phyloP scores from a whole-genome alignment of 345 rosid genomes.

The Physaria fendleri region DNA sequence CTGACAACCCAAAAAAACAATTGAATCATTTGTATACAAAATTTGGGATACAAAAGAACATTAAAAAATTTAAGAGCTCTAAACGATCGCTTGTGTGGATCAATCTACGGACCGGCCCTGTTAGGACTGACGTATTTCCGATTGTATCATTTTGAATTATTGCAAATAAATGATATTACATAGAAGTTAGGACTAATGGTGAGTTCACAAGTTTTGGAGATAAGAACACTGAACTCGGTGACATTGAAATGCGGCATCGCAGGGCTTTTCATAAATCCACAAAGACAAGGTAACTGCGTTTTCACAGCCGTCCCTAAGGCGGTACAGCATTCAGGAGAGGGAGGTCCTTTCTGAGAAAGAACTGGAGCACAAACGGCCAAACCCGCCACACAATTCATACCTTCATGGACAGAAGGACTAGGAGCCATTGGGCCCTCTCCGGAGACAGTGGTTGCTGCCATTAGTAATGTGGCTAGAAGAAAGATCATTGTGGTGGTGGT shows the following conservation, averaged over 20 bases:
- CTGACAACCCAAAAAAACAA: background rate
- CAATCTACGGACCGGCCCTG: too few relatives aligned
- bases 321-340: constrained; percentile 7
- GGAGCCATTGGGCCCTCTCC: constrained; percentile 16
- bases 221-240: constrained; percentile 5
- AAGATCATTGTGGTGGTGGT: background rate
- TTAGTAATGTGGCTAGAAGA: constrained; percentile 10
- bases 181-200: constrained; percentile 1
- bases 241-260: constrained; percentile 14
- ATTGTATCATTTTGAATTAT: background rate
- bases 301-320: constrained; percentile 5
- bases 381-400: background rate
- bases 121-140: too few relatives aligned
- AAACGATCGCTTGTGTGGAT: too few relatives aligned
- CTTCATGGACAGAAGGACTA: constrained; percentile 7
- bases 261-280: constrained; percentile 3
- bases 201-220: constrained; percentile 1
- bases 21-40: too few relatives aligned
- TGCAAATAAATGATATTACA: too few relatives aligned
- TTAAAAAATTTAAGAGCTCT: too few relatives aligned
- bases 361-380: constrained; percentile 11
- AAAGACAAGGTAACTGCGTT: constrained; percentile 16
- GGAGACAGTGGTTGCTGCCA: constrained; percentile 8
- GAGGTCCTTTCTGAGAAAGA: background rate
- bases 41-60: too few relatives aligned